Percentiles rank a stretch among this genome's conserved stretches.
phyloP scores from a whole-genome alignment of 345 rosid genomes.

The Eucalyptus erythrocorys region DNA sequence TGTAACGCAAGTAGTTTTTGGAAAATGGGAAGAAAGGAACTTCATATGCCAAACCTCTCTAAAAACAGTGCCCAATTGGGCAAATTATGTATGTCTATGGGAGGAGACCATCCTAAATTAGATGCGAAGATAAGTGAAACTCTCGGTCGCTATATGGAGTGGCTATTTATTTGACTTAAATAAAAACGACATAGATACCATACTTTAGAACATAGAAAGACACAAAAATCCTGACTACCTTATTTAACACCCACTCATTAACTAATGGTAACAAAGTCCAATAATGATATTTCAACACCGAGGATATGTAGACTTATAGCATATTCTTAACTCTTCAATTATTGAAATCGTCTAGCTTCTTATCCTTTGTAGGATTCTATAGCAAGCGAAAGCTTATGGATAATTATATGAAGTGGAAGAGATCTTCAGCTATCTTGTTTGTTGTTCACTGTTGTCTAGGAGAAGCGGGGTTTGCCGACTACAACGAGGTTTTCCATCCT shows the following conservation, averaged over 20 bases:
- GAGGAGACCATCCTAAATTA: background rate
- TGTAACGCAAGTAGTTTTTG: background rate
- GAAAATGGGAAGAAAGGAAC: background rate
- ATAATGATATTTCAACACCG: background rate
- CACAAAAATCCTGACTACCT: background rate
- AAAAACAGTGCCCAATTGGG: background rate
- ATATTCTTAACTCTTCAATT: background rate
- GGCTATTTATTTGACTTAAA: background rate
- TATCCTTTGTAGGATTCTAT: background rate
- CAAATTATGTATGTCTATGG: background rate
- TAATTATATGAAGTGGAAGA: background rate
- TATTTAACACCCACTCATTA: background rate
- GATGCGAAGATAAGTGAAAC: background rate
- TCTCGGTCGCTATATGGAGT: background rate
- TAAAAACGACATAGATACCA: background rate
- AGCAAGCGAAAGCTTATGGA: background rate
- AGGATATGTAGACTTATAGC: background rate
- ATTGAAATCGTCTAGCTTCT: background rate
- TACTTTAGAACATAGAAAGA: background rate
- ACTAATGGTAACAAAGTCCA: background rate
- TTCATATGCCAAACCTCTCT: background rate
- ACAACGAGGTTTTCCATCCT: conserved; percentile 4
- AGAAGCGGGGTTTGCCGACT: conserved; percentile 9
- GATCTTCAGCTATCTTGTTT: background rate
- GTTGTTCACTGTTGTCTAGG: background rate